These are phyloP conservation scores for Aspergillus ochraceoroseus DNA, from an alignment of 2,329 filamentous ascomycete species.

Conservation along the genomic window DNA sequence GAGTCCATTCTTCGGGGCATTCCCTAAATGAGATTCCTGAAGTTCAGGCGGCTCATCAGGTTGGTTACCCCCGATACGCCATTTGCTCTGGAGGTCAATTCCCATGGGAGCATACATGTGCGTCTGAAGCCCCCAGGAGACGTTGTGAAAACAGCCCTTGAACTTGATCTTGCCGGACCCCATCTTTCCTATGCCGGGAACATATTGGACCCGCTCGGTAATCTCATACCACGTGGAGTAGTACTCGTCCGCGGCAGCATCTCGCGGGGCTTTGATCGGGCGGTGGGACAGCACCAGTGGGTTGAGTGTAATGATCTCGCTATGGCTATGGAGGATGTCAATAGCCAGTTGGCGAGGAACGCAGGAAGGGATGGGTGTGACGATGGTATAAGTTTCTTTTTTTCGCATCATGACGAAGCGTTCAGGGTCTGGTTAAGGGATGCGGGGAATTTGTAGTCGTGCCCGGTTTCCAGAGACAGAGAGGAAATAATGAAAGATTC, in stretches of 20 bases:
- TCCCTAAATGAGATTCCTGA: too few species aligned
- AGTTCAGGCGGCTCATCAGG: constrained; percentile 67
- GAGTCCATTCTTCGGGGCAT: constrained; percentile 61
- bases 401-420: constrained; percentile 9
- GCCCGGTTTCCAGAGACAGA: too few species aligned
- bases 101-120: constrained; percentile 80
- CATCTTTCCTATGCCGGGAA: constrained; percentile 56
- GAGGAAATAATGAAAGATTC: too few species aligned
- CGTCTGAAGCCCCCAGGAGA: constrained; percentile 68
- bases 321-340: constrained; percentile 69
- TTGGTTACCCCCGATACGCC: constrained; percentile 67
- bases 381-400: constrained; percentile 51
- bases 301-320: constrained; percentile 82
- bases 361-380: constrained; percentile 68
- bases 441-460: too few species aligned
- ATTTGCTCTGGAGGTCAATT: constrained; percentile 71
- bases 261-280: constrained; percentile 61
- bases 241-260: constrained; percentile 65
- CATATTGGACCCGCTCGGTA: constrained; percentile 70
- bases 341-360: constrained; percentile 67
- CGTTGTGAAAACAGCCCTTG: constrained; percentile 73
- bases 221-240: constrained; percentile 71
- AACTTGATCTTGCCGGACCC: constrained; percentile 67
- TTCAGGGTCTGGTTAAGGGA: too few species aligned
- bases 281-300: constrained; percentile 71